phyloP scores from a whole-genome alignment of 306 rosid genomes.

The Acacia confusa region DNA sequence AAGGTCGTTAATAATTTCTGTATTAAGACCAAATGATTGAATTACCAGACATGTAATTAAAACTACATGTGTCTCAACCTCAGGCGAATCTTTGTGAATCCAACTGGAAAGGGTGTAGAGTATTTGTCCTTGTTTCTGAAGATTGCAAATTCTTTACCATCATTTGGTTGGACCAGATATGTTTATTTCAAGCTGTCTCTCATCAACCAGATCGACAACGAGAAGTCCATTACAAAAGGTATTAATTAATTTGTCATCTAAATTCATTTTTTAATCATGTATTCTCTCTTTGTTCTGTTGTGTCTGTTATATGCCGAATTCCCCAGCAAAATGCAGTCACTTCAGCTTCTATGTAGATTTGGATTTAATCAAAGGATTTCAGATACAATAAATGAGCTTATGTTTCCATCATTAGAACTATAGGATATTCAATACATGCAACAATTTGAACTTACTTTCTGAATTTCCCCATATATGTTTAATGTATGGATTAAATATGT shows the following conservation, averaged over 20 bases:
- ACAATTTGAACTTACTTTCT: no score
- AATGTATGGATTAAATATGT: no score
- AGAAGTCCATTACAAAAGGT: constrained; percentile 8
- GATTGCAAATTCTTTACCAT: not conserved
- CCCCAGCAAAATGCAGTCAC: not conserved
- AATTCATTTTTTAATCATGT: not conserved
- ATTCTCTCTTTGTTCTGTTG: not conserved
- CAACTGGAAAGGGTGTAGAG: constrained; percentile 14
- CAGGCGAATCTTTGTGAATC: constrained; percentile 28
- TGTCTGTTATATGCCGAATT: not conserved
- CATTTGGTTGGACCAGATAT: constrained; percentile 2
- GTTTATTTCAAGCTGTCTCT: constrained; percentile 8
- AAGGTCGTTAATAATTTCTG: not conserved
- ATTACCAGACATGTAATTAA: not conserved
- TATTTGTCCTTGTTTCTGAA: constrained; percentile 8
- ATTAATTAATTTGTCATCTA: not conserved
- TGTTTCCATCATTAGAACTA: no score
- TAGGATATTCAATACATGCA: no score
- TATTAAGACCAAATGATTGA: not conserved
- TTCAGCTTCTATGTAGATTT: not conserved
- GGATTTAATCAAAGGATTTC: not conserved
- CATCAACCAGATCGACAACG: not conserved
- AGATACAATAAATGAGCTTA: no score
- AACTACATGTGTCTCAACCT: not conserved
- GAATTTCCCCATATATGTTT: not conserved